Evolutionary conservation across 768 basidiomycete genomes (phyloP).

Genomic region (Butyriboletus loyo): DNA sequence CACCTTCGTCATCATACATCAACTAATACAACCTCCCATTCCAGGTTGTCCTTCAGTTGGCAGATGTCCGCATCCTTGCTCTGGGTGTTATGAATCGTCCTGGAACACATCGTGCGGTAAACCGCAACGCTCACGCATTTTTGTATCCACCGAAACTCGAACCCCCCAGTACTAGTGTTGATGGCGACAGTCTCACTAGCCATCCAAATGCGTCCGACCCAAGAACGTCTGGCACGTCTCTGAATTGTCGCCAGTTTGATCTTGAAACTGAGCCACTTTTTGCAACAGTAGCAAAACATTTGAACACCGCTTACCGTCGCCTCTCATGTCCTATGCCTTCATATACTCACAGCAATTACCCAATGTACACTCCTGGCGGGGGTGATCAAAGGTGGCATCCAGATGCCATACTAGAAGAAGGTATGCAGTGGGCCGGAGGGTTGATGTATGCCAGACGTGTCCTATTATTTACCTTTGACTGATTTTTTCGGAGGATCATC

Average conservation of each 20-base stretch:
- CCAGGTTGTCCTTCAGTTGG: slow-evolving; percentile 66
- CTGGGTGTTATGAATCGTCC: slow-evolving; percentile 65
- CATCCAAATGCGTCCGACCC: slow-evolving; percentile 4
- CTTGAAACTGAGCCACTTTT: neutral
- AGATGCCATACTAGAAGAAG: slow-evolving; percentile 52
- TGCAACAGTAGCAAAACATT: slow-evolving; percentile 1
- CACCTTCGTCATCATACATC: neutral
- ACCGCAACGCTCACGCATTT: slow-evolving; percentile 64
- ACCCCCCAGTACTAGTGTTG: slow-evolving; percentile 15
- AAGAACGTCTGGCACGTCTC: slow-evolving; percentile 1
- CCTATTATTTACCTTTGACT: neutral
- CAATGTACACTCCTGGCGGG: slow-evolving; percentile 69
- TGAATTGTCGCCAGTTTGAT: neutral
- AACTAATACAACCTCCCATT: slow-evolving; percentile 4
- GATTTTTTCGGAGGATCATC: slow-evolving; percentile 47
- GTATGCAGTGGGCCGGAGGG: slow-evolving; percentile 70
- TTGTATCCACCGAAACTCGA: slow-evolving; percentile 68
- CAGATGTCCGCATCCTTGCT: slow-evolving; percentile 70
- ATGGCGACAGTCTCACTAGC: neutral
- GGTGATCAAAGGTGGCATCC: slow-evolving; percentile 62
- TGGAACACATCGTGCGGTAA: slow-evolving; percentile 53
- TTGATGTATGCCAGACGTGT: slow-evolving; percentile 50
- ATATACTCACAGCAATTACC: slow-evolving; percentile 57
- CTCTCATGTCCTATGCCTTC: slow-evolving; percentile 59
- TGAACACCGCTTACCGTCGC: slow-evolving; percentile 34